Evolutionary conservation across 108 stramenopile species (phyloP).

Genomic region (Fistulifera pelliculosa): DNA sequence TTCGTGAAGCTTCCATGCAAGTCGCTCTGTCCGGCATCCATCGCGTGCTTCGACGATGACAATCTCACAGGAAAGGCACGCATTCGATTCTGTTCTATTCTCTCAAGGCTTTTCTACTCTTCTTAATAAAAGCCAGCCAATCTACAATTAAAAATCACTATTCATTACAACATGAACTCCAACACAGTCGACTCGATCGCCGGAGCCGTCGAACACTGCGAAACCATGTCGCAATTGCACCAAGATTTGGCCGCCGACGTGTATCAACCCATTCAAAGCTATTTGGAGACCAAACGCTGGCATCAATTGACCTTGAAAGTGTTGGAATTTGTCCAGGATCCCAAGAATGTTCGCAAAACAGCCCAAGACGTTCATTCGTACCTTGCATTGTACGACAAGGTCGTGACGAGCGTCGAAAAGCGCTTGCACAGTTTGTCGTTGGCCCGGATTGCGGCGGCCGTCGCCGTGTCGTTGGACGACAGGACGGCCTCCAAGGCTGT

Average conservation of each 20-base stretch:
- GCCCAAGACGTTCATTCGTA: conserved; percentile 42
- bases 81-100: too few species aligned
- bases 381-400: conserved; percentile 47
- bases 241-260: conserved; percentile 68
- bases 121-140: too few species aligned
- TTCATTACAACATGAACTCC: too few species aligned
- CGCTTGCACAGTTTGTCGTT: conserved; percentile 87
- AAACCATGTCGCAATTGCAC: conserved; percentile 53
- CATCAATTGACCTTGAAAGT: conserved; percentile 87
- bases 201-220: conserved; percentile 73
- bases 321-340: conserved; percentile 34
- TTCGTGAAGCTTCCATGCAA: too few species aligned
- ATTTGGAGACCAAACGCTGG: conserved; percentile 83
- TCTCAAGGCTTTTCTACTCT: too few species aligned
- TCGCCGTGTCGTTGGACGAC: conserved; percentile 46
- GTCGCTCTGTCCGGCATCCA: too few species aligned
- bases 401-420: conserved; percentile 41
- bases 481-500: conserved; percentile 34
- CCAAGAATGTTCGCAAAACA: background rate
- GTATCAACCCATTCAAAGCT: conserved; percentile 54
- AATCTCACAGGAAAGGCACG: too few species aligned
- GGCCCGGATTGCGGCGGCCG: conserved; percentile 73
- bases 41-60: too few species aligned
- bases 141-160: too few species aligned
- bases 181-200: conserved; percentile 22